Evolutionary conservation across 1,284 basidiomycete genomes (phyloP).

Genomic region (Microbotryomycetes sp.): DNA sequence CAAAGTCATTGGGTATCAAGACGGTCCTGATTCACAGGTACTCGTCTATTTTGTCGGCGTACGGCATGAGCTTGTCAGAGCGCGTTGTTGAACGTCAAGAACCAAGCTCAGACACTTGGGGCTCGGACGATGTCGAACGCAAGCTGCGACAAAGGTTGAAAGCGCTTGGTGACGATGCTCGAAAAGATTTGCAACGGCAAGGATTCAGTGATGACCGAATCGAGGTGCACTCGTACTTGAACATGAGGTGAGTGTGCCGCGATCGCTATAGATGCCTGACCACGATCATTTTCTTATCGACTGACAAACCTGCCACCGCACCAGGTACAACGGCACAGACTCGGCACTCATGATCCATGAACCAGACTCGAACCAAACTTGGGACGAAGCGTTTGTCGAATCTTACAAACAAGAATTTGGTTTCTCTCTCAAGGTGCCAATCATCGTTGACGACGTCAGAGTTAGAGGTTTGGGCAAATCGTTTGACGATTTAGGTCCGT

Average conservation of each 20-base stretch:
- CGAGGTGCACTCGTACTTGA: constrained; percentile 69
- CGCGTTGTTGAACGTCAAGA: constrained; percentile 81
- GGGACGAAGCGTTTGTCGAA: constrained; percentile 59
- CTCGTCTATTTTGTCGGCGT: constrained; percentile 80
- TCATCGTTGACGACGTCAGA: constrained; percentile 88
- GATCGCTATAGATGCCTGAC: constrained; percentile 17
- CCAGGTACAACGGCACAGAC: constrained; percentile 56
- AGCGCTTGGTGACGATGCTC: constrained; percentile 57
- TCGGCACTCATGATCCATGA: constrained; percentile 80
- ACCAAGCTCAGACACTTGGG: constrained; percentile 64
- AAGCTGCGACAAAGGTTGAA: constrained; percentile 59
- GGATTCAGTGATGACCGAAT: constrained; percentile 69
- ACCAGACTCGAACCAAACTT: constrained; percentile 52
- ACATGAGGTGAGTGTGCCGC: constrained; percentile 63
- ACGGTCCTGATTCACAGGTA: constrained; percentile 79
- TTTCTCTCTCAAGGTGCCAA: constrained; percentile 62
- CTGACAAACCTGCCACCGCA: too few relatives aligned
- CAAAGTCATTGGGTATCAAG: constrained; percentile 64
- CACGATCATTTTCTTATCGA: not conserved
- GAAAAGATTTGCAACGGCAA: constrained; percentile 59
- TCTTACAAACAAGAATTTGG: constrained; percentile 57
- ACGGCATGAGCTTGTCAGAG: constrained; percentile 80
- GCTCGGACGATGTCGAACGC: constrained; percentile 51
- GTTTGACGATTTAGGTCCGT: constrained; percentile 70
- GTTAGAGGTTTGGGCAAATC: constrained; percentile 72